Conservation (phyloP, 2,329 filamentous ascomycete genomes). For the Cercospora sojina region DNA sequence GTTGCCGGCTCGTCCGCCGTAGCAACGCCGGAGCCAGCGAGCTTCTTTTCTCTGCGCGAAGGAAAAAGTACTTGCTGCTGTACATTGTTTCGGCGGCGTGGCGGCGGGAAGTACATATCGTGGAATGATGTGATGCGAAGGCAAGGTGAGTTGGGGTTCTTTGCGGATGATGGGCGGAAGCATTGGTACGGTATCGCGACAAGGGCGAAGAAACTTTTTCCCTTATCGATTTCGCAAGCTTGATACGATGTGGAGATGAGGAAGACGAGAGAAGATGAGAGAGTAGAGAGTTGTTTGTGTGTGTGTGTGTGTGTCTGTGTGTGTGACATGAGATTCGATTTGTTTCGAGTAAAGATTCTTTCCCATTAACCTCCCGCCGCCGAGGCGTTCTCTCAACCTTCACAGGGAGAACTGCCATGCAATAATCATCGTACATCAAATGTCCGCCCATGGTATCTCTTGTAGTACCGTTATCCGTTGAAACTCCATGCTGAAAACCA, state of each 20-base stretch:
- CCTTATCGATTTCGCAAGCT: background rate
- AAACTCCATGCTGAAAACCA: conserved; percentile 25
- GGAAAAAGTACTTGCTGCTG: background rate
- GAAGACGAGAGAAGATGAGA: background rate
- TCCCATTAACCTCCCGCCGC: background rate
- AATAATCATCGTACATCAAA: conserved; percentile 21
- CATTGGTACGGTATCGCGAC: background rate
- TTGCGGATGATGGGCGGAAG: conserved; percentile 9
- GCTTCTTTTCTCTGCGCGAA: background rate
- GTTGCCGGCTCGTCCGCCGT: background rate
- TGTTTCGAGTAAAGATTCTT: conserved; percentile 17
- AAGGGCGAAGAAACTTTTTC: background rate
- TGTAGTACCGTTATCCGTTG: conserved; percentile 15
- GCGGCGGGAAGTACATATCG: background rate
- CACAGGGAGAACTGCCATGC: conserved; percentile 23
- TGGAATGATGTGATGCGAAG: background rate
- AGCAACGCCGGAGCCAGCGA: background rate
- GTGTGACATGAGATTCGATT: background rate
- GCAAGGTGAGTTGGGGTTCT: background rate
- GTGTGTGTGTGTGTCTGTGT: background rate
- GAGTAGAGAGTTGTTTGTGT: background rate
- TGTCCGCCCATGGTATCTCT: conserved; percentile 17
- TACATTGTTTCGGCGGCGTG: background rate
- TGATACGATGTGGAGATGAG: background rate
- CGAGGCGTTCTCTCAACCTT: conserved; percentile 21